Evolutionary conservation across 2,329 filamentous ascomycete species (phyloP), one percentile per base, ranked within the genome.

Genomic region (Aspergillus tanneri): DNA sequence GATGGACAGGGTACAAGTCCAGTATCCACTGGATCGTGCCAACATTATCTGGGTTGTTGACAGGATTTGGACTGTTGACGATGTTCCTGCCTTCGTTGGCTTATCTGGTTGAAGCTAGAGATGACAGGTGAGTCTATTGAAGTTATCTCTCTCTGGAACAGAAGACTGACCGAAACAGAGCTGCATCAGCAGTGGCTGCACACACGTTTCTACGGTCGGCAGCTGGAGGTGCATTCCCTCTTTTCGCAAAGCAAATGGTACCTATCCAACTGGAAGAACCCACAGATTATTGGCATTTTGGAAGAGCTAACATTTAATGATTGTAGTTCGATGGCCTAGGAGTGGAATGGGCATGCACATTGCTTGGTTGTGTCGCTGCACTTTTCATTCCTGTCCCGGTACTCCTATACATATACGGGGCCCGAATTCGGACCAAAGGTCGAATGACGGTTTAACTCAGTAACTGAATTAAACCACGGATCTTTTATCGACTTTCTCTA

Each of bases 1-100:
- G 66, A 2, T 74, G 72, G 72, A 67, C 70, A 2, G 69, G 69
- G 3, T 66, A 65, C 36, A 60, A 49, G 30, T 46, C 54, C 2
- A 55, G 44, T 2, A 61, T 69, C 37, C 67, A 70, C 43, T 76
- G 72, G 72, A 64, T 70, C 16, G 62, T 71, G 2, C 70, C 72
- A 3, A 70, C 69, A 5, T 49, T 72, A 11, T 71, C 70, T 0
- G 69, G 69, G 1, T 59, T 67, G 5, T 68, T 77, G 41, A 75
- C 76, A 11, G 75, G 74, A 2, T 74, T 72, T 25, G 75, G 74
- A 21, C 72, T 77, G 59, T 69, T 75, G 51, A 62, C 72, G 8
- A 73, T 76, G 38, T 77, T 77, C 58, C 67, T 77, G 50, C 72
- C 74, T 47, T 72, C 69, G 46, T 63, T 77, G 43, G 74, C 75